phyloP scores from a whole-genome alignment of 331 rosid genomes.

The Phaseolus coccineus region DNA sequence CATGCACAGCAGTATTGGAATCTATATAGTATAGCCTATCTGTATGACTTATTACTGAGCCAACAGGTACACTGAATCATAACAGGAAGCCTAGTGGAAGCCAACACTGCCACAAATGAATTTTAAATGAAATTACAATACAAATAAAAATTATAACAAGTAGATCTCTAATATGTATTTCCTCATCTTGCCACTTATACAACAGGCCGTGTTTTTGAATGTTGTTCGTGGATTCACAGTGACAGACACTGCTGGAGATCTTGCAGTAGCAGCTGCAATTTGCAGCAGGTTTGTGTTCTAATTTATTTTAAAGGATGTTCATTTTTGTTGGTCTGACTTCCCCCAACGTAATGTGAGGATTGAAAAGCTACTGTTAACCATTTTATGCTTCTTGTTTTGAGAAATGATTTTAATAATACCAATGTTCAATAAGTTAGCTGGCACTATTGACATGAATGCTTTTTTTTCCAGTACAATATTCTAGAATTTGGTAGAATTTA shows the following conservation, averaged over 20 bases:
- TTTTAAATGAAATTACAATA: constrained; percentile 1
- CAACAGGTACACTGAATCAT: neutral
- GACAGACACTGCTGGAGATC: constrained; percentile 94
- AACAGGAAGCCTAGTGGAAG: neutral
- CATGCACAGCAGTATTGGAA: no score
- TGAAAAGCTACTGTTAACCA: neutral
- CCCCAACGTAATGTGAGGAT: constrained; percentile 11
- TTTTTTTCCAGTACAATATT: constrained; percentile 6
- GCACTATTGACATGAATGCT: neutral
- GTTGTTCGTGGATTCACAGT: constrained; percentile 78
- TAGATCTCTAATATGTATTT: constrained; percentile 22
- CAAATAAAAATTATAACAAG: neutral
- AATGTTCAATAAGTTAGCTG: neutral
- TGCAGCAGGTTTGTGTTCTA: constrained; percentile 87
- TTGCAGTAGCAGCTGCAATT: constrained; percentile 95
- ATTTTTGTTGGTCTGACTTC: constrained; percentile 21
- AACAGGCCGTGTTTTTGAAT: constrained; percentile 75
- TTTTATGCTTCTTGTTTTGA: constrained; percentile 34
- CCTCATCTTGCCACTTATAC: constrained; percentile 38
- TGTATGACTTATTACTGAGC: neutral
- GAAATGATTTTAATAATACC: neutral
- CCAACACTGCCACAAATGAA: neutral
- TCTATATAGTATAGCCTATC: neutral
- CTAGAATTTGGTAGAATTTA: constrained; percentile 2
- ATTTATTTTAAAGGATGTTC: constrained; percentile 28